These are phyloP conservation scores for Vinca major DNA, from an alignment of 305 asterid species.

Conservation along the genomic window DNA sequence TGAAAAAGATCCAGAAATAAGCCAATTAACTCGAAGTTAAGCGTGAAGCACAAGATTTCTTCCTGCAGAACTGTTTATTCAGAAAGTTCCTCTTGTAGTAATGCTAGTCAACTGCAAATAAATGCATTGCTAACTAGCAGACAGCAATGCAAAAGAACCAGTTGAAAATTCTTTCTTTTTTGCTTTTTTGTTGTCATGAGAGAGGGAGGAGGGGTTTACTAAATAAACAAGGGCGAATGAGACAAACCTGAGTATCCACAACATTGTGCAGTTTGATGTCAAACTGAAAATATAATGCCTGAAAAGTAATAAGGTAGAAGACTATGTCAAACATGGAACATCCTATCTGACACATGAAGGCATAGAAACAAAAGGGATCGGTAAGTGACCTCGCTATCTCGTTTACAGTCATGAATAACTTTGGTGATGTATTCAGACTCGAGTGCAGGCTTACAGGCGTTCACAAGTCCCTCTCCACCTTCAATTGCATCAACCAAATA, in stretches of 20 bases:
- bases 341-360: slow-evolving; percentile 16
- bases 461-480: slow-evolving; percentile 73
- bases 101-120: neutral
- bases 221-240: neutral
- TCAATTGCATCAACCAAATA: slow-evolving; percentile 93
- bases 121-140: neutral
- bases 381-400: slow-evolving; percentile 94
- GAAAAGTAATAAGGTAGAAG: slow-evolving; percentile 28
- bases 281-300: slow-evolving; percentile 90
- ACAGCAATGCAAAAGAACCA: neutral
- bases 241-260: slow-evolving; percentile 85
- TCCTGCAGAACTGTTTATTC: neutral
- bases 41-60: neutral
- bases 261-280: slow-evolving; percentile 86
- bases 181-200: neutral
- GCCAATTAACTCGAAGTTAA: neutral
- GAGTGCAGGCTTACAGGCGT: slow-evolving; percentile 99
- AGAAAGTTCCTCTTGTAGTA: neutral
- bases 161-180: neutral
- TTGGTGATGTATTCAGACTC: slow-evolving; percentile 87
- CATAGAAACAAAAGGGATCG: slow-evolving; percentile 23
- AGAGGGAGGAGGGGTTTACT: too few relatives aligned
- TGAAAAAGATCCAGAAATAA: neutral
- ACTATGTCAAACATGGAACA: slow-evolving; percentile 20
- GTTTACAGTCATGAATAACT: slow-evolving; percentile 98